These are phyloP conservation scores for Trichoderma arundinaceum DNA, from an alignment of 2,329 filamentous ascomycete species.

Conservation along the genomic window DNA sequence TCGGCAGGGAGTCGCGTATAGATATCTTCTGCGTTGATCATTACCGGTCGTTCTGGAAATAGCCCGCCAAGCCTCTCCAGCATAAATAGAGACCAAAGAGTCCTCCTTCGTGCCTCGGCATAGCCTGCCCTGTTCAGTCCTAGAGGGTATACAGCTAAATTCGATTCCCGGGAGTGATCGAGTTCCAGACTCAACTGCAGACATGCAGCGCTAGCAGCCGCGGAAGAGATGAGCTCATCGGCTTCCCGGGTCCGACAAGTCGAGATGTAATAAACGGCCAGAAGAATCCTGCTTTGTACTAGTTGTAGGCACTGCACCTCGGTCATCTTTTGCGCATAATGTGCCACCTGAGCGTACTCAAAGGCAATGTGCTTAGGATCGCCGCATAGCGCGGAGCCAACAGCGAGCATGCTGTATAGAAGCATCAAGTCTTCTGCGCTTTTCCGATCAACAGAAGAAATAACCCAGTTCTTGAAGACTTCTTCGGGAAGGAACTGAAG, in stretches of 20 bases:
- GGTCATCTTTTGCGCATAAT: conserved; percentile 55
- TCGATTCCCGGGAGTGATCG: conserved; percentile 52
- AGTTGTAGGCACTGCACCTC: conserved; percentile 58
- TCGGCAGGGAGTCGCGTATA: conserved; percentile 70
- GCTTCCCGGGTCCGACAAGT: conserved; percentile 63
- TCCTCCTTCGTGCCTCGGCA: conserved; percentile 70
- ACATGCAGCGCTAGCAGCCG: conserved; percentile 63
- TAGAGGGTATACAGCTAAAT: conserved; percentile 55
- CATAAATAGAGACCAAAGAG: conserved; percentile 74
- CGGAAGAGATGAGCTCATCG: conserved; percentile 68
- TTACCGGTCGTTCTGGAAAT: conserved; percentile 58
- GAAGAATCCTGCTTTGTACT: conserved; percentile 69
- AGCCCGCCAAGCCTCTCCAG: conserved; percentile 70
- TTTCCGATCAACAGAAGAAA: conserved; percentile 45
- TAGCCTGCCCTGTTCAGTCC: conserved; percentile 63
- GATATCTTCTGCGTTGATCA: conserved; percentile 68
- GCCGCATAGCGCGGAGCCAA: conserved; percentile 48
- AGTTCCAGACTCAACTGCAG: conserved; percentile 69
- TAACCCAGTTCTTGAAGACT: conserved; percentile 48
- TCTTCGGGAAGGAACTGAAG: conserved; percentile 51
- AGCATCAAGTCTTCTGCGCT: conserved; percentile 53
- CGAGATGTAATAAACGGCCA: conserved; percentile 70
- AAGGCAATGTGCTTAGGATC: conserved; percentile 47
- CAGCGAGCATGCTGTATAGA: conserved; percentile 52
- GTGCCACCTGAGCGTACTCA: conserved; percentile 58